Evolutionary conservation across 371 early-diverging fungal genomes (phyloP).

Genomic region (Saksenaea vasiformis): DNA sequence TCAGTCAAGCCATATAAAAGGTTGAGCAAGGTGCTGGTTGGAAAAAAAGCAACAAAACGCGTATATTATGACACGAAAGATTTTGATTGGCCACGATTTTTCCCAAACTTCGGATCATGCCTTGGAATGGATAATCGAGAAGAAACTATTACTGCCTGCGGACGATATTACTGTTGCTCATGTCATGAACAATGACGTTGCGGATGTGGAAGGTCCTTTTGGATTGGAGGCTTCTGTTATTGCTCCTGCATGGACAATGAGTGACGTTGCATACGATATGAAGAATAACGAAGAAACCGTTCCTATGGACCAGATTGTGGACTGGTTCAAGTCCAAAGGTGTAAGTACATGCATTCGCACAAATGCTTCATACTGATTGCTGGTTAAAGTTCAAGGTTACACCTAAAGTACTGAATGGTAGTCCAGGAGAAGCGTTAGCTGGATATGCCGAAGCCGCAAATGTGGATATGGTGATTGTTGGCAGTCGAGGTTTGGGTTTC

Average conservation of each 20-base stretch:
- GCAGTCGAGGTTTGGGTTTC: conserved; percentile 25
- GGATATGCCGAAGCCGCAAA: conserved; percentile 25
- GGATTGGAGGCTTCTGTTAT: conserved; percentile 27
- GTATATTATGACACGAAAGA: conserved; percentile 18
- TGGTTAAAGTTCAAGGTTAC: conserved; percentile 16
- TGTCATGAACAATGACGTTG: conserved; percentile 32
- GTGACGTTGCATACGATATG: conserved; percentile 18
- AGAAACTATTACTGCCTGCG: conserved; percentile 18
- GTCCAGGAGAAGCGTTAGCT: conserved; percentile 27
- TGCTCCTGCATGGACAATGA: conserved; percentile 27
- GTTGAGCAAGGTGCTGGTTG: background rate
- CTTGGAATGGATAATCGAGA: conserved; percentile 29
- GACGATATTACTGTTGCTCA: conserved; percentile 26
- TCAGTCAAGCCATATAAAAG: background rate
- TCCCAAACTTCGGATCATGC: conserved; percentile 24
- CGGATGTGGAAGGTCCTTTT: conserved; percentile 33
- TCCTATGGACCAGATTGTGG: conserved; percentile 16
- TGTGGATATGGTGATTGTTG: conserved; percentile 33
- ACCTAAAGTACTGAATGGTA: conserved; percentile 22
- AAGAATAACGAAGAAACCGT: conserved; percentile 23
- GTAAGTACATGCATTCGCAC: conserved; percentile 17
- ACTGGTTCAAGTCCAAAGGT: conserved; percentile 22
- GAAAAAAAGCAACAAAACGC: background rate
- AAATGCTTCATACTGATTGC: background rate
- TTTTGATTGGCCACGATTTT: conserved; percentile 35